A percentile compares a stretch with the other conserved stretches of the same genome.
phyloP scores from a whole-genome alignment of 2,329 filamentous ascomycete species.

The Biscogniauxia mediterranea region DNA sequence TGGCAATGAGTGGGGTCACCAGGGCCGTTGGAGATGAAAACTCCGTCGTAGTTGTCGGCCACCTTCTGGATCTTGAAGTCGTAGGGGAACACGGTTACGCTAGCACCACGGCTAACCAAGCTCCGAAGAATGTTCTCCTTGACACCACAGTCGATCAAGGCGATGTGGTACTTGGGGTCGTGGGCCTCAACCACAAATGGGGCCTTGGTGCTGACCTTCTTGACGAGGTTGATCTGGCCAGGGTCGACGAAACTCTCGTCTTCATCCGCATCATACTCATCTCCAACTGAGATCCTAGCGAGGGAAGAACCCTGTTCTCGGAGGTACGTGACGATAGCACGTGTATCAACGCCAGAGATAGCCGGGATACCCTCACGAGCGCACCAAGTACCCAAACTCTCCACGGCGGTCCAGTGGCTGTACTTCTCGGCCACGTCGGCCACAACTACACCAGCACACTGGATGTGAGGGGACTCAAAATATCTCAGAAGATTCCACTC shows the following conservation, averaged over 20 bases:
- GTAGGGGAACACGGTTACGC: slow-evolving; percentile 91
- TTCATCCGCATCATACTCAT: slow-evolving; percentile 98
- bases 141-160: slow-evolving; percentile 95
- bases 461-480: slow-evolving; percentile 97
- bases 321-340: slow-evolving; percentile 91
- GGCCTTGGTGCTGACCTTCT: slow-evolving; percentile 95
- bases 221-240: slow-evolving; percentile 93
- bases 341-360: slow-evolving; percentile 95
- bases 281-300: slow-evolving; percentile 89
- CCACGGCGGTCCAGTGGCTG: slow-evolving; percentile 98
- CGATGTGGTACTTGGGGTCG: slow-evolving; percentile 83
- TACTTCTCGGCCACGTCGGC: slow-evolving; percentile 91
- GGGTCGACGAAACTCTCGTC: slow-evolving; percentile 96
- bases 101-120: slow-evolving; percentile 85
- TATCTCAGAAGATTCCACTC: slow-evolving; percentile 90
- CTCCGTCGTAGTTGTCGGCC: slow-evolving; percentile 93
- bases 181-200: slow-evolving; percentile 91
- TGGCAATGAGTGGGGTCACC: slow-evolving; percentile 98
- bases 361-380: slow-evolving; percentile 92
- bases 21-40: slow-evolving; percentile 98
- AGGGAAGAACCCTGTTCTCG: slow-evolving; percentile 96
- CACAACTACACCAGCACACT: slow-evolving; percentile 93
- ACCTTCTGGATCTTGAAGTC: slow-evolving; percentile 99
- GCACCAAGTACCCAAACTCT: slow-evolving; percentile 92
- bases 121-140: slow-evolving; percentile 99